Conservation (phyloP, 768 basidiomycete genomes). For the Xerocomus potaroensis region DNA sequence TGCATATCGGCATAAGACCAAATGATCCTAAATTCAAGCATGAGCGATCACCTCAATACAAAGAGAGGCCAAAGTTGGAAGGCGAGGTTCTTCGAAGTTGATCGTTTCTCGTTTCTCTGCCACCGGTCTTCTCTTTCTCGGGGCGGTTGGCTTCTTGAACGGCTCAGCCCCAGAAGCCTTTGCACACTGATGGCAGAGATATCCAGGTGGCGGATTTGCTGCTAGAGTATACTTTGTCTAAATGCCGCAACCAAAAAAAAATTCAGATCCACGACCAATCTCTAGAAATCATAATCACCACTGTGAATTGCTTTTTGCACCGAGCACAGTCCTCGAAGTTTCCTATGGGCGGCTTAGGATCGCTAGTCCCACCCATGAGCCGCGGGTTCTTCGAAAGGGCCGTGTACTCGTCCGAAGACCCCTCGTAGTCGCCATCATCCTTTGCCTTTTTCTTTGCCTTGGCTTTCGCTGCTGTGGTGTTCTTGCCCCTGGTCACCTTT, state of each 20-base stretch:
- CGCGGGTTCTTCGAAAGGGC: slow-evolving; percentile 53
- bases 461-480: slow-evolving; percentile 37
- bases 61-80: slow-evolving; percentile 68
- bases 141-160: slow-evolving; percentile 71
- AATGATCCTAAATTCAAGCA: not conserved
- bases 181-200: slow-evolving; percentile 80
- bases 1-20: slow-evolving; percentile 24
- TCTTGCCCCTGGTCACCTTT: slow-evolving; percentile 43
- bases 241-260: not conserved
- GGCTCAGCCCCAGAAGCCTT: slow-evolving; percentile 76
- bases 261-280: not conserved
- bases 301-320: slow-evolving; percentile 83
- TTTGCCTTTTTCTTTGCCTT: slow-evolving; percentile 40
- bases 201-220: slow-evolving; percentile 65
- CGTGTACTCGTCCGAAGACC: slow-evolving; percentile 61
- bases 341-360: slow-evolving; percentile 63
- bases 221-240: slow-evolving; percentile 88
- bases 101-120: slow-evolving; percentile 66
- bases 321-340: slow-evolving; percentile 76
- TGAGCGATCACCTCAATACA: slow-evolving; percentile 64
- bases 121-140: slow-evolving; percentile 58
- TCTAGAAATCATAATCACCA: slow-evolving; percentile 51
- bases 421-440: slow-evolving; percentile 45
- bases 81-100: slow-evolving; percentile 63
- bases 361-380: slow-evolving; percentile 27